Evolutionary conservation across 2,329 filamentous ascomycete genomes (phyloP).

Genomic region (Epichloe gansuensis): DNA sequence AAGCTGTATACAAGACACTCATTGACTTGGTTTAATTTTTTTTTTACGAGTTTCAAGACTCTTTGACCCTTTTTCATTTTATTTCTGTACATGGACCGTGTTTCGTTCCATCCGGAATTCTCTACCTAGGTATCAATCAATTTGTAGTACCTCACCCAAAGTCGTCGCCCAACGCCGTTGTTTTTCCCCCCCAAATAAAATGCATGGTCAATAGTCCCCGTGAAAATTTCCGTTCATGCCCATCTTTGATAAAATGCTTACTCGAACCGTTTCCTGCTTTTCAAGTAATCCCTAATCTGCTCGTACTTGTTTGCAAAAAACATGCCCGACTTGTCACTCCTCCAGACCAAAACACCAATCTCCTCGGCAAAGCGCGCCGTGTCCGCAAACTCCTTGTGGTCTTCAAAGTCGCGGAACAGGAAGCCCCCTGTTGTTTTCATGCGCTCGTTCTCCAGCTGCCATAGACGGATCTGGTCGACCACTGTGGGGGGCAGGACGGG

Average conservation of each 20-base stretch:
- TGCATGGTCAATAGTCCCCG: too few relatives aligned
- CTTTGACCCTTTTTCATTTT: too few relatives aligned
- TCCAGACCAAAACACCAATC: constrained; percentile 82
- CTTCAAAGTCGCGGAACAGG: constrained; percentile 79
- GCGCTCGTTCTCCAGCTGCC: constrained; percentile 93
- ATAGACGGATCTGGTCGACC: constrained; percentile 91
- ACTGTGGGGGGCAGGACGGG: constrained; percentile 92
- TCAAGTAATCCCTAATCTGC: constrained; percentile 72
- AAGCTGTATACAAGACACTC: too few relatives aligned
- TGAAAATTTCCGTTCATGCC: too few relatives aligned
- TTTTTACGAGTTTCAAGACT: too few relatives aligned
- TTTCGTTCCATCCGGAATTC: too few relatives aligned
- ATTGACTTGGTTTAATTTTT: too few relatives aligned
- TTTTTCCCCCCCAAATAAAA: too few relatives aligned
- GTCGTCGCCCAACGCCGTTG: too few relatives aligned
- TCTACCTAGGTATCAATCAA: too few relatives aligned
- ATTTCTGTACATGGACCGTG: too few relatives aligned
- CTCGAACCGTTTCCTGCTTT: constrained; percentile 44
- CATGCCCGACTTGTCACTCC: constrained; percentile 62
- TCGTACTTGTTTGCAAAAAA: constrained; percentile 91
- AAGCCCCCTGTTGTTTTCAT: constrained; percentile 78
- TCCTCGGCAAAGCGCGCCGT: constrained; percentile 73
- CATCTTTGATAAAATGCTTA: constrained; percentile 9
- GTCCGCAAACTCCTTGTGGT: constrained; percentile 54
- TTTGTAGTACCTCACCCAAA: too few relatives aligned